These are phyloP conservation scores for Pseudogymnoascus pannorum DNA, from an alignment of 2,329 filamentous ascomycete species.

Conservation along the genomic window DNA sequence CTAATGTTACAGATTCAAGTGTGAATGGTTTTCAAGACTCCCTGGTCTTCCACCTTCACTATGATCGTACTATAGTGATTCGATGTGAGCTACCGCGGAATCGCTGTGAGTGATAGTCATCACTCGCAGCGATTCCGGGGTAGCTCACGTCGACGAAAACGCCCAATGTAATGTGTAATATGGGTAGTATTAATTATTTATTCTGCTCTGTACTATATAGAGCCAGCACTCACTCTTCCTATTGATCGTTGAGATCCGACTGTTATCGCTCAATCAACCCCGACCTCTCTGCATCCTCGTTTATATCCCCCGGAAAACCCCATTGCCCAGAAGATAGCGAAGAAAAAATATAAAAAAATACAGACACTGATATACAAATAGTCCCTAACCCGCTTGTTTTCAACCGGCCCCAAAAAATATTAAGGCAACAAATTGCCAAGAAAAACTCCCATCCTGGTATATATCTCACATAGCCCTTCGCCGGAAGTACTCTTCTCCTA, in stretches of 20 bases:
- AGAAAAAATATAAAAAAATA: neutral
- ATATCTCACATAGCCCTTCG: neutral
- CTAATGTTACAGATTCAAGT: too few relatives aligned
- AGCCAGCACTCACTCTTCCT: neutral
- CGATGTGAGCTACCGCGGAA: too few relatives aligned
- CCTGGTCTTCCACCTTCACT: too few relatives aligned
- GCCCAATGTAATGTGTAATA: neutral
- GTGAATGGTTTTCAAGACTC: too few relatives aligned
- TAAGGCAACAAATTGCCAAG: slow-evolving; percentile 5
- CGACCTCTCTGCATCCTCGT: neutral
- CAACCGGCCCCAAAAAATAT: neutral
- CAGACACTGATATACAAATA: slow-evolving; percentile 4
- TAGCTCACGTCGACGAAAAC: too few relatives aligned
- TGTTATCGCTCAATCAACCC: neutral
- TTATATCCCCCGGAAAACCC: neutral
- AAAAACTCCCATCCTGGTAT: slow-evolving; percentile 5
- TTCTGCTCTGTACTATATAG: neutral
- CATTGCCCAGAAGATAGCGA: neutral
- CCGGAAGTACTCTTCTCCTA: slow-evolving; percentile 3
- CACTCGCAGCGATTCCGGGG: too few relatives aligned
- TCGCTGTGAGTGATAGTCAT: neutral
- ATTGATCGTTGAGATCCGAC: neutral
- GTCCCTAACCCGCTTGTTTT: neutral
- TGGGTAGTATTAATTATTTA: slow-evolving; percentile 1
- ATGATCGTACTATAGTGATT: neutral